Base-by-base conservation (phyloP, 1,284 basidiomycete genomes). In the Tausonia pullulans region DNA sequence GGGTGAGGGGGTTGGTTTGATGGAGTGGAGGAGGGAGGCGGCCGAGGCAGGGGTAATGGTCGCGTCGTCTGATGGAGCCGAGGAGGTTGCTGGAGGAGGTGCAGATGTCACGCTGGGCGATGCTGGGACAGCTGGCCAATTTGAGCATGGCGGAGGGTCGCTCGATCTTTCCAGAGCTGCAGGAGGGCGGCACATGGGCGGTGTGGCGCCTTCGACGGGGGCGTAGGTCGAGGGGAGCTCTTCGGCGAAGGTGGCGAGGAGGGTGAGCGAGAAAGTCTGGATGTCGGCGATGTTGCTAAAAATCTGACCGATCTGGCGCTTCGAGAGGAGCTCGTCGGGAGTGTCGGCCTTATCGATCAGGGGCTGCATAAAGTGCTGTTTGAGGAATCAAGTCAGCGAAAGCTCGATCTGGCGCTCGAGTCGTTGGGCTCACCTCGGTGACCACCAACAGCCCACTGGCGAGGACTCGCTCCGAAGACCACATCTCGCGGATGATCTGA, bases 261-360 rank as follows among this genome's bases (percentile, higher is more conserved):
- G 85, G n/a, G 87, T 84, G 60, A 82, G 85, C 74, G 91, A 89
- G 62, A 94, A 80, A 70, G 90, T 89, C 83, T 88, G 87, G 57
- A 95, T 92, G 76, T 94, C 90, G 72, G 88, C 84, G 71, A 94
- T 92, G 74, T 93, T 93, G 68, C 86, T 86, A 74, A 95, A 95
- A 58, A 93, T 80, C 14, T 85, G 81, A 3, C 83, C 85, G 67
- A 94, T 80, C 58, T 84, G 82, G 11, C 82, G 76, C 65, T 87
- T 83, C 63, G 83, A 80, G 59, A 94, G 79, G 16, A 92, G 77
- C 5, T 87, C 85, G 10, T 81, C 78, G 4, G 83, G 69, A 3
- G 82, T 82, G 68, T 86, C 84, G 66, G 88, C 75, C 5, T 87
- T 85, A 27, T 78, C 78, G 68, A 90, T 83, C 58, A 90, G 83